Base-by-base conservation (phyloP, 1,284 basidiomycete genomes). In the Cystobasidiaceae sp. region DNA sequence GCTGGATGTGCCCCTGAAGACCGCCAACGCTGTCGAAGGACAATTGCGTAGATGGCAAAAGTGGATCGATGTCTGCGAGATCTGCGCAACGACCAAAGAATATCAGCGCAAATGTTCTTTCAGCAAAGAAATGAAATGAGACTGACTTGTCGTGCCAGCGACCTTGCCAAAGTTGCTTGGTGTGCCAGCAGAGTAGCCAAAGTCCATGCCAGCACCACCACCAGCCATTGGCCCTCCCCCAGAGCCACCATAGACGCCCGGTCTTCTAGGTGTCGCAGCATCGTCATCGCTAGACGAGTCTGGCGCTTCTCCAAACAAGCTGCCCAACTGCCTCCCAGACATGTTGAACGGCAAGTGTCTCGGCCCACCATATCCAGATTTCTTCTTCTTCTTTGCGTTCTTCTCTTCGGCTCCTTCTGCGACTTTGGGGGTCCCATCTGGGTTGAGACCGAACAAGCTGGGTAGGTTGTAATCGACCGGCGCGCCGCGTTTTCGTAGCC, bases 11-110 rank as follows among this genome's bases (percentile, higher is more conserved):
- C 64, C 90, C 86, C 73, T 97, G 93, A 39, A 98, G 80, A 5
- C 96, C 96, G 34, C 96, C 96, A n/a, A 98, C 91, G 77, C 93
- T 89, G 74, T 93, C 89, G 75, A 99, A 98, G 0, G 92, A 93
- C 23, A 98, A 88, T 71, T 91, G 91, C 75, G 88, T 85, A 72
- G 94, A 92, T 7, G 96, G 89, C 19, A 93, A 93, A 9, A 98
- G 82, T 3, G 96, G 96, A 77, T 99, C 96, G 2, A 90, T 88
- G 76, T 99, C 96, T 9, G 96, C 94, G n/a, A 94, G 83, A 48
- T 85, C 91, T 77, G 76, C 69, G 39, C 68, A 69, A n/a, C n/a
- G n/a, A n/a, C n/a, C n/a, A n/a, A n/a, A n/a, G n/a, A n/a, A n/a
- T n/a, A n/a, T n/a, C n/a, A 55, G 13, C 2, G n/a, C n/a, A n/a